Base-by-base conservation (phyloP, 2,329 filamentous ascomycete genomes). In the Sclerotinia nivalis region DNA sequence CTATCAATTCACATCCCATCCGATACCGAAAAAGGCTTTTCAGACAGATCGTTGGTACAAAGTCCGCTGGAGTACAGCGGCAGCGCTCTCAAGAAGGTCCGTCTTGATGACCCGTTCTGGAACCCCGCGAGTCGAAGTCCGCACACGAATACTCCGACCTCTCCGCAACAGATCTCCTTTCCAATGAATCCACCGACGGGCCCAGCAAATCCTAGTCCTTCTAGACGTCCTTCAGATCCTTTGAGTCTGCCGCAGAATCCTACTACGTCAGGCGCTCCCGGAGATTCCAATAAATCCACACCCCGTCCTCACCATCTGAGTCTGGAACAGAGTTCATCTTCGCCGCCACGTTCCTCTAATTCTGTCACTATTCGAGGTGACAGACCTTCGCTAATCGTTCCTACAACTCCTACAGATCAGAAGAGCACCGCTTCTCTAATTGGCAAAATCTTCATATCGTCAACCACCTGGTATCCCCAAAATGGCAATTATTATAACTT, bases 361-460 rank as follows among this genome's bases (percentile, higher is more conserved):
- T 18, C 15, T n/a, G 12, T 10, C 22, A 37, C 2, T 40, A 12
- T 40, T 4, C 55, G 34, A 58, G 31, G 31, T 40, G 31, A 31
- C 37, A 0, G 13, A n/a, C 10, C 22, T 40, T 40, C 22, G 56
- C 22, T 7, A 7, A 43, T 25, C 1, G 2, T 25, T 25, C n/a
- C 13, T 22, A 59, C 22, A 6, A 20, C 54, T 37, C 20, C 31
- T 10, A 58, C 22, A n/a, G 22, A 15, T 52, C n/a, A 15, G 12
- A 28, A 37, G 15, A 49, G 28, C 13, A 50, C 1, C 4, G 12
- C 22, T 50, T 22, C 20, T 2, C 6, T 49, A 15, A 4, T 25
- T 22, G 60, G 60, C 4, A 64, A 37, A 40, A 52, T 8, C 1
- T 64, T 64, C 22, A 52, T 37, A 64, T 64, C 60, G 8, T 64